Conservation (phyloP, 768 basidiomycete genomes). For the Chlorophyllum brunneum region DNA sequence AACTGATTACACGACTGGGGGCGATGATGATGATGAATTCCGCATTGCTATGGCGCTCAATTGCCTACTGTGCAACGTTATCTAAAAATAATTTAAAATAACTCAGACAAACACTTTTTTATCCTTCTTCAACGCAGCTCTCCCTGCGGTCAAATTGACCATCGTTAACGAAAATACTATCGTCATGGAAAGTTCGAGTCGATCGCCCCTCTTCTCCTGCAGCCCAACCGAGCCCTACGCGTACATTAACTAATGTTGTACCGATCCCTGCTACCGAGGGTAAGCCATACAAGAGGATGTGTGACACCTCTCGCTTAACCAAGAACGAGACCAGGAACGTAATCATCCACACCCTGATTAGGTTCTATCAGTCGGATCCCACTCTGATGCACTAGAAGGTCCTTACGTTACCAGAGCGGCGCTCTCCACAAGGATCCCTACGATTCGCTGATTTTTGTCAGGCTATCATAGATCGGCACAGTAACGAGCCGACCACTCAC, state of each 20-base stretch:
- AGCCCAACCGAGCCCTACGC: constrained; percentile 13
- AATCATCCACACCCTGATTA: not conserved
- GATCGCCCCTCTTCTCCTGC: not conserved
- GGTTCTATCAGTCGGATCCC: not conserved
- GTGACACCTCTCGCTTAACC: not conserved
- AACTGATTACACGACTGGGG: no score
- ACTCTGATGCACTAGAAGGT: not conserved
- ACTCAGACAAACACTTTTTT: no score
- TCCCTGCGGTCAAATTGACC: no score
- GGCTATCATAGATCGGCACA: not conserved
- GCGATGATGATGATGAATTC: no score
- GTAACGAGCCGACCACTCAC: not conserved
- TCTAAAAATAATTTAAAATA: no score
- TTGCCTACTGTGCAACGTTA: no score
- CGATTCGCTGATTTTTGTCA: not conserved
- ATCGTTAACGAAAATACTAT: no score
- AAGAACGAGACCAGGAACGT: not conserved
- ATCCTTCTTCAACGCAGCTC: no score
- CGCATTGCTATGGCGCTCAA: no score
- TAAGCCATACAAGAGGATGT: not conserved
- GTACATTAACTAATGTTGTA: constrained; percentile 10
- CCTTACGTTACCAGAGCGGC: not conserved
- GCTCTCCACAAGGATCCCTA: constrained; percentile 3
- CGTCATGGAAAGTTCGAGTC: not conserved
- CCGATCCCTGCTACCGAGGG: constrained; percentile 4